Evolutionary conservation across 2,329 filamentous ascomycete species (phyloP), one percentile per base, ranked within the genome.

Genomic region (Fusarium setosum): DNA sequence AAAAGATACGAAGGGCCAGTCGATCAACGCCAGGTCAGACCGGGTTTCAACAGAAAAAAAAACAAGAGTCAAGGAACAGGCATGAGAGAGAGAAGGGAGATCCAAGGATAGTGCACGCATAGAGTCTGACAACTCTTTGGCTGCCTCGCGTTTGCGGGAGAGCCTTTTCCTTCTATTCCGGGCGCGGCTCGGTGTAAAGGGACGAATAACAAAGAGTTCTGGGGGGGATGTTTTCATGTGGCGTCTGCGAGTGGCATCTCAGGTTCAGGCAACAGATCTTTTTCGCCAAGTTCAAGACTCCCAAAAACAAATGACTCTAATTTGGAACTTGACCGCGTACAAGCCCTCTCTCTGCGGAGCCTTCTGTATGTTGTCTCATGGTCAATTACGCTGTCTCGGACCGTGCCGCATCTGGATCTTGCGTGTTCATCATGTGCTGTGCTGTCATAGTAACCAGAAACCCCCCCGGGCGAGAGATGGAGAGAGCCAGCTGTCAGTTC

Each of bases 401-500:
- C 55, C 49, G 59, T 70, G 63, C 68, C 68, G 58, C 63, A 72
- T 70, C 66, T 68, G 56, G 61, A 67, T 72, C 50, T 63, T 59
- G 56, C 59, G 60, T 57, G 49, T 24, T 26, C 13, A 61, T 59
- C 51, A 69, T 63, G 59, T 54, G 49, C 48, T 57, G 56, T 50
- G 62, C 52, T 61, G 55, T 59, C 47, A 48, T 53, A 45, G 20
- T 10, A 13, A 49, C 29, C 29, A 29, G 12, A 29, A 29, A 12
- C 9, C 26, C 9, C 26, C 26, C 26, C 26, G 6, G 26, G 26
- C n/a, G n/a, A n/a, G n/a, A n/a, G n/a, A n/a, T n/a, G n/a, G n/a
- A n/a, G n/a, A n/a, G 44, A 52, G 49, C 53, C 56, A 68, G 68
- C 69, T 72, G 70, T 72, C 70, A 72, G 54, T 61, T 68, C 64